These are phyloP conservation scores for Fonsecaea nubica DNA, from an alignment of 2,329 filamentous ascomycete species.

Conservation along the genomic window DNA sequence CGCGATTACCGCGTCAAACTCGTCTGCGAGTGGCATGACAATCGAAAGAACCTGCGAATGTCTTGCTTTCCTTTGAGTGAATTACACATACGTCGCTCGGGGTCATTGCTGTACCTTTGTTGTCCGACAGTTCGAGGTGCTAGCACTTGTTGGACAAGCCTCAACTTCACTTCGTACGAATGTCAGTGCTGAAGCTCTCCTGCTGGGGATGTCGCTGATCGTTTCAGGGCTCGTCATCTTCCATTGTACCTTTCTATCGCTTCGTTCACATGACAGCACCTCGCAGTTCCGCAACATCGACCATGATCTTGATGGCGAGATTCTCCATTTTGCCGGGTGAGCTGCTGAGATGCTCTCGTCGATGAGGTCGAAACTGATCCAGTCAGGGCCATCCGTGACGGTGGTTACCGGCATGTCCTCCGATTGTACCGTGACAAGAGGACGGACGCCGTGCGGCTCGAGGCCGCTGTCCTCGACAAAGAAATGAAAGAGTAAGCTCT, in stretches of 20 bases:
- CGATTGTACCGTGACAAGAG: conserved; percentile 60
- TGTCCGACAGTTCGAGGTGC: conserved; percentile 39
- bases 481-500: conserved; percentile 55
- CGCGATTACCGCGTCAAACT: conserved; percentile 61
- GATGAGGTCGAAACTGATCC: background rate
- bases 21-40: conserved; percentile 57
- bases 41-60: conserved; percentile 49
- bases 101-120: conserved; percentile 50
- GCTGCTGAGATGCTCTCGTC: conserved; percentile 27
- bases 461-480: conserved; percentile 62
- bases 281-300: conserved; percentile 51
- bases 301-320: conserved; percentile 57
- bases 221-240: conserved; percentile 61
- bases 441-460: conserved; percentile 61
- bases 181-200: conserved; percentile 45
- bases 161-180: conserved; percentile 63
- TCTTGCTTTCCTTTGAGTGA: conserved; percentile 60
- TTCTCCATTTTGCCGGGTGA: conserved; percentile 59
- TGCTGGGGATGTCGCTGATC: conserved; percentile 11
- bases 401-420: conserved; percentile 60
- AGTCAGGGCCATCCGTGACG: conserved; percentile 60
- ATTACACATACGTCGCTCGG: conserved; percentile 48
- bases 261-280: conserved; percentile 62
- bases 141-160: conserved; percentile 56
- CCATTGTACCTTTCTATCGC: conserved; percentile 62